Evolutionary conservation across 352 stramenopile genomes (phyloP).

Genomic region (Pythium aquatile): DNA sequence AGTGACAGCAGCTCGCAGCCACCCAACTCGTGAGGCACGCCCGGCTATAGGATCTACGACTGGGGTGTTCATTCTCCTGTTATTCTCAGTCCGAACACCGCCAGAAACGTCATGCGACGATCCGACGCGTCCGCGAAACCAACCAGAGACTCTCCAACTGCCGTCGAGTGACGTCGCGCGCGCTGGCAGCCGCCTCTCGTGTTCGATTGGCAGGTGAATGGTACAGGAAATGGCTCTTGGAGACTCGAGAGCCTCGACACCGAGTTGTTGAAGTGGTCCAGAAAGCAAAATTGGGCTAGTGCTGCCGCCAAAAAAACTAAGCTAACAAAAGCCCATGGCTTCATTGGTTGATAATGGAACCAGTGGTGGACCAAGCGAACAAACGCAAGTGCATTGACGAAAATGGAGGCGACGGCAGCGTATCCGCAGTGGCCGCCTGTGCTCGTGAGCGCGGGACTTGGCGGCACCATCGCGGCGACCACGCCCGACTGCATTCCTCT

Average conservation of each 20-base stretch:
- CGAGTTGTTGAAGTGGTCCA: not conserved
- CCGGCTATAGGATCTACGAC: not conserved
- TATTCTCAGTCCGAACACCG: not conserved
- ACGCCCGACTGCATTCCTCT: slow-evolving; percentile 55
- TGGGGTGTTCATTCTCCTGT: not conserved
- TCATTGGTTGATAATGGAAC: slow-evolving; percentile 5
- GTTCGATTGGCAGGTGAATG: not conserved
- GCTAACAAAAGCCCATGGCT: not conserved
- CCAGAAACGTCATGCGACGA: slow-evolving; percentile 6
- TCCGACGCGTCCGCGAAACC: slow-evolving; percentile 2
- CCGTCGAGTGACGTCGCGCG: slow-evolving; percentile 4
- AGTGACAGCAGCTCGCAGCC: not conserved
- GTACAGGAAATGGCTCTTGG: not conserved
- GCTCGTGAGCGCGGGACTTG: slow-evolving; percentile 48
- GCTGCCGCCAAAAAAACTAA: not conserved
- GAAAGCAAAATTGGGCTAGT: no score
- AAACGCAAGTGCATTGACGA: not conserved
- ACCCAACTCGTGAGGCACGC: not conserved
- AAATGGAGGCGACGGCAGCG: slow-evolving; percentile 57
- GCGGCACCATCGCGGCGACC: slow-evolving; percentile 38
- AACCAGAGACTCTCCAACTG: not conserved
- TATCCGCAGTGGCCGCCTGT: slow-evolving; percentile 58
- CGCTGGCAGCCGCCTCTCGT: not conserved
- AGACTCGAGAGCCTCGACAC: not conserved
- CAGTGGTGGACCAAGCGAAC: slow-evolving; percentile 4